phyloP scores from a whole-genome alignment of 2,329 filamentous ascomycete species.

The Teratosphaeria viscida region DNA sequence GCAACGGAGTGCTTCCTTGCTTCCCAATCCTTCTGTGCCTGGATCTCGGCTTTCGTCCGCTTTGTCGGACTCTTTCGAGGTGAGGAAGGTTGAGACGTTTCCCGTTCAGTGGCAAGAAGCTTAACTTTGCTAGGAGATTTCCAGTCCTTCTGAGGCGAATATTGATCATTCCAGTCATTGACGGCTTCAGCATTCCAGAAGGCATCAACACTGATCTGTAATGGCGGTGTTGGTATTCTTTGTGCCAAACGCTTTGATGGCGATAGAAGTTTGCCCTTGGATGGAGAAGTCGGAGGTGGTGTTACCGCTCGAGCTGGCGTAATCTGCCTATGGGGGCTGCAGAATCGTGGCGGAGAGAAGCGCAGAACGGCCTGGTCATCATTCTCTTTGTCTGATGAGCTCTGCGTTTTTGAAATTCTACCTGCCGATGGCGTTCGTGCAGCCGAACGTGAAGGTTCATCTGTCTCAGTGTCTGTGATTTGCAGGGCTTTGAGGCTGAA shows the following conservation, averaged over 20 bases:
- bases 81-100: slow-evolving; percentile 22
- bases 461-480: background rate
- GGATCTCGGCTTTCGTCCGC: slow-evolving; percentile 21
- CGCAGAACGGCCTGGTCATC: slow-evolving; percentile 11
- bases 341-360: slow-evolving; percentile 16
- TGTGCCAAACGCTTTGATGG: slow-evolving; percentile 34
- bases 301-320: slow-evolving; percentile 14
- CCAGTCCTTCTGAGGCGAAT: slow-evolving; percentile 43
- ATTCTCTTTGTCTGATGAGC: slow-evolving; percentile 24
- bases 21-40: slow-evolving; percentile 52
- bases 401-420: background rate
- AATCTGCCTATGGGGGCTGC: slow-evolving; percentile 6
- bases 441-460: background rate
- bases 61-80: slow-evolving; percentile 30
- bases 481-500: background rate
- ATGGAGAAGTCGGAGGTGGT: slow-evolving; percentile 35
- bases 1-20: slow-evolving; percentile 53
- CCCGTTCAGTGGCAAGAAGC: slow-evolving; percentile 9
- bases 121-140: slow-evolving; percentile 28
- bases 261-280: slow-evolving; percentile 33
- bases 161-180: slow-evolving; percentile 55
- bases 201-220: slow-evolving; percentile 43
- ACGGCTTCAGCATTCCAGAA: slow-evolving; percentile 52
- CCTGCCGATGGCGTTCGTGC: background rate
- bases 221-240: slow-evolving; percentile 32